Conservation (phyloP, 2,329 filamentous ascomycete species). For the Xylariaceae sp. region DNA sequence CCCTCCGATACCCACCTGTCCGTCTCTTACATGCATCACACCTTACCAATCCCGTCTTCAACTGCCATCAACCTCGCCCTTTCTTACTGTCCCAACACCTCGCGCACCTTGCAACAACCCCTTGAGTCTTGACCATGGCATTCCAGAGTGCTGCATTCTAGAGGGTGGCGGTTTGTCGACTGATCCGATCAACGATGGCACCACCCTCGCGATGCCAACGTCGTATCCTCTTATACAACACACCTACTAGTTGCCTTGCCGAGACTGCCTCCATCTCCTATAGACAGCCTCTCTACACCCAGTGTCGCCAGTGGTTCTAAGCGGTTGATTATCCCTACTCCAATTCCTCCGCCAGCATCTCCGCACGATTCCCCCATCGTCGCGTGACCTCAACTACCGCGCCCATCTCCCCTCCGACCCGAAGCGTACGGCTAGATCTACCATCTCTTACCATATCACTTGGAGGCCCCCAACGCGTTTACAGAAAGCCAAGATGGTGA, state of each 20-base stretch:
- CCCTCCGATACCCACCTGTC: neutral
- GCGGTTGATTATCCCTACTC: constrained; percentile 3
- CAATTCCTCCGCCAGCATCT: constrained; percentile 6
- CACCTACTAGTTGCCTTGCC: too few relatives aligned
- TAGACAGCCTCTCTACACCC: constrained; percentile 11
- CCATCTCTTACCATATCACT: neutral
- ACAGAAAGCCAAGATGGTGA: constrained; percentile 19
- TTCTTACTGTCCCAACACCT: constrained; percentile 7
- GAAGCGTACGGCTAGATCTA: constrained; percentile 3
- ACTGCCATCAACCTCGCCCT: constrained; percentile 13
- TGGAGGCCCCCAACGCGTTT: neutral
- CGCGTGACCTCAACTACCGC: constrained; percentile 12
- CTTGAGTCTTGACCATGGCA: constrained; percentile 39
- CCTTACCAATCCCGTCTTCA: neutral
- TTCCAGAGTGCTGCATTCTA: constrained; percentile 48
- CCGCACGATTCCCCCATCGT: constrained; percentile 13
- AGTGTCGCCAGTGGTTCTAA: constrained; percentile 7
- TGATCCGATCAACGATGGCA: constrained; percentile 50
- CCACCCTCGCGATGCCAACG: constrained; percentile 49
- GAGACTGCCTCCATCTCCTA: constrained; percentile 5
- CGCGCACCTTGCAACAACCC: neutral
- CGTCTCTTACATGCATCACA: neutral
- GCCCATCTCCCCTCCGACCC: neutral
- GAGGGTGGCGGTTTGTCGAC: constrained; percentile 49
- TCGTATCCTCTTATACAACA: constrained; percentile 24